Base-by-base conservation (phyloP, 2,329 filamentous ascomycete species). In the Botryotinia calthae region DNA sequence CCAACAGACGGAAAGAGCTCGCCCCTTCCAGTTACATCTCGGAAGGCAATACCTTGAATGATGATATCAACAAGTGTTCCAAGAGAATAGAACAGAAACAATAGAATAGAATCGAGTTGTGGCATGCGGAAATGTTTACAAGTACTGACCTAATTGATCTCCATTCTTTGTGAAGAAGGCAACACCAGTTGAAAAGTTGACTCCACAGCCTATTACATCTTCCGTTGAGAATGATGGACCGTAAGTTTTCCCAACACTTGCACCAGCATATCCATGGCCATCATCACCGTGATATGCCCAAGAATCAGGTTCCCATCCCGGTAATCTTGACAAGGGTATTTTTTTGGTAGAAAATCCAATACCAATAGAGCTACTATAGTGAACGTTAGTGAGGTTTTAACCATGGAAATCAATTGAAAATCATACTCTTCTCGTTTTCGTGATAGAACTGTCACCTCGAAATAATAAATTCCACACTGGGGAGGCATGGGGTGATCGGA, bases 391-490 rank as follows among this genome's bases (percentile, higher is more conserved):
- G 56, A n/a, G 14, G 62, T 42, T 71, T 31, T 54, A 67, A 64
- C 51, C 20, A 67, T 56, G n/a, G 6, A 40, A 72, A 65, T 56
- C 28, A 64, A 34, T 46, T 68, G 7, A 44, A 65, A 8, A 69
- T 78, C 86, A 76, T 84, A 90, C 89, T 88, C 89, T 78, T 93
- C 91, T 79, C 91, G 90, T 69, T 88, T 88, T 78, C 90, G 89
- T 12, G 89, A 88, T 68, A 90, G 81, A 65, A 93, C 87, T 14
- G 87, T 82, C 37, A 91, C 86, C 81, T 99, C 96, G 80, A 90
- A 99, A 81, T 99, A 99, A 82, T 97, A 99, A 74, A 99, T 91
- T 2, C 96, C 96, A 77, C 93, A 96, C 79, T 97, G 92, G 51
- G 90, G 87, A 6, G 96, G 94, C 89, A 98, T 98, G 66, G 90